Base-by-base conservation (phyloP, 2,329 filamentous ascomycete species). In the Cordyceps tenuipes region DNA sequence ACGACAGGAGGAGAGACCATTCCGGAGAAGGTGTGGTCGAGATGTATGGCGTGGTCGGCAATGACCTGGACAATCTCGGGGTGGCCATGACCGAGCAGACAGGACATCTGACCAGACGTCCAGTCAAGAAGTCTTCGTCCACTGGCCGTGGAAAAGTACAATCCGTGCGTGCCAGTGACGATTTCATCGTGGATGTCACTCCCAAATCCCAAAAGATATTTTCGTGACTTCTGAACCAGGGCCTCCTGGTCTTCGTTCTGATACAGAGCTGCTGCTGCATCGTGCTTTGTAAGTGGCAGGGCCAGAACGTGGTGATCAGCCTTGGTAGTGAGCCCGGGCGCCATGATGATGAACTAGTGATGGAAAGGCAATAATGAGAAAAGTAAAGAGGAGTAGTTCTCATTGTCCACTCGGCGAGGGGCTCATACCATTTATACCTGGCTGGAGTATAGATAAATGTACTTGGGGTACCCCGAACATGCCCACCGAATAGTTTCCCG, bases 31-130 rank as follows among this genome's bases (percentile, higher is more conserved):
- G 85, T 74, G 64, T 86, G 82, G 63, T 86, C 83, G 6, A 86
- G 76, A 7, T 77, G 66, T 3, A 70, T 73, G 13, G 78, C 79
- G 64, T 83, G 75, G 1, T 78, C 68, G 21, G 71, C 64, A 29
- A 85, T 78, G 0, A 78, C 77, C 56, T 79, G 69, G 26, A 84
- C 81, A 55, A 86, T 79, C 62, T 86, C 82, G 0, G 80, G 78
- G 64, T 85, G 77, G 0, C 77, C 77, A 65, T 86, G 83, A 8
- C 82, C 82, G 1, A 86, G 71, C 0, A 86, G 72, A 39, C 77
- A 84, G 7, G 76, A 79, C 81, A 85, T 85, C 63, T 86, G 82
- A 15, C 82, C 82, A 0, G 82, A 84, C 0, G 82, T 85, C 71
- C 78, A 84, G 68, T 85, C 82, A 0, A 85, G 75, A 58, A 85